Evolutionary conservation across 2,329 filamentous ascomycete genomes (phyloP).

Genomic region (Coniosporium uncinatum): DNA sequence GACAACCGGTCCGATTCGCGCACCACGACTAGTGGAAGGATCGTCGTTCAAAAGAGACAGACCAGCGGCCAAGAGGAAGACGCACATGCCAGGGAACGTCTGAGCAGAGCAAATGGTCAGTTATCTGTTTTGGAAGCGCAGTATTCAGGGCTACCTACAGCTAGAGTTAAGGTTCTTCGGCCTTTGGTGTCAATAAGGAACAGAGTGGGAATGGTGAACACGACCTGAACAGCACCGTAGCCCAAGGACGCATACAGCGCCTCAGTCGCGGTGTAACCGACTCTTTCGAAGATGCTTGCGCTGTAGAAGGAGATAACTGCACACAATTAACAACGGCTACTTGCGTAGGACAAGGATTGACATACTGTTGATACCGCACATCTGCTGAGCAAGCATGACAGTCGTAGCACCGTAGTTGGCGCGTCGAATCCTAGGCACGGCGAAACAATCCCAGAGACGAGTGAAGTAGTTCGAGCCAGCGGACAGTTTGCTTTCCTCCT

Average conservation of each 20-base stretch:
- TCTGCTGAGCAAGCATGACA: slow-evolving; percentile 27
- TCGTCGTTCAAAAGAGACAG: slow-evolving; percentile 32
- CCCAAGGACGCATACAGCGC: slow-evolving; percentile 24
- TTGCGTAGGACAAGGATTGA: too few relatives aligned
- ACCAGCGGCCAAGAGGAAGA: slow-evolving; percentile 43
- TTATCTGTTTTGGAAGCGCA: neutral
- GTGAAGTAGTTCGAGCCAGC: slow-evolving; percentile 18
- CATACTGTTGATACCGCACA: slow-evolving; percentile 7
- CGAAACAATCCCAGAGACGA: slow-evolving; percentile 25
- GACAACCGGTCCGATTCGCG: slow-evolving; percentile 23
- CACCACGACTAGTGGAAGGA: slow-evolving; percentile 13
- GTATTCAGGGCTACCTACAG: neutral
- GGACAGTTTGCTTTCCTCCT: slow-evolving; percentile 25
- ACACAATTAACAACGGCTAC: too few relatives aligned
- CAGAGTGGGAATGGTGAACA: slow-evolving; percentile 37
- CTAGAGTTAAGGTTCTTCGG: slow-evolving; percentile 21
- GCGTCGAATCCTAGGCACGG: slow-evolving; percentile 22
- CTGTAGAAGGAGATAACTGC: slow-evolving; percentile 22
- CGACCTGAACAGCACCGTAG: slow-evolving; percentile 36
- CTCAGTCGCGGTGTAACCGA: neutral
- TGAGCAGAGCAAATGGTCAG: slow-evolving; percentile 22
- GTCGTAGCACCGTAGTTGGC: slow-evolving; percentile 23
- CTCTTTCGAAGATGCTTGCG: slow-evolving; percentile 18
- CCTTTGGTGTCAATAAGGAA: slow-evolving; percentile 40
- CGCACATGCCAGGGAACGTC: slow-evolving; percentile 40